Evolutionary conservation across 2,329 filamentous ascomycete genomes (phyloP), one percentile per base, ranked within the genome.

Genomic region (Didymosphaeria variabile): DNA sequence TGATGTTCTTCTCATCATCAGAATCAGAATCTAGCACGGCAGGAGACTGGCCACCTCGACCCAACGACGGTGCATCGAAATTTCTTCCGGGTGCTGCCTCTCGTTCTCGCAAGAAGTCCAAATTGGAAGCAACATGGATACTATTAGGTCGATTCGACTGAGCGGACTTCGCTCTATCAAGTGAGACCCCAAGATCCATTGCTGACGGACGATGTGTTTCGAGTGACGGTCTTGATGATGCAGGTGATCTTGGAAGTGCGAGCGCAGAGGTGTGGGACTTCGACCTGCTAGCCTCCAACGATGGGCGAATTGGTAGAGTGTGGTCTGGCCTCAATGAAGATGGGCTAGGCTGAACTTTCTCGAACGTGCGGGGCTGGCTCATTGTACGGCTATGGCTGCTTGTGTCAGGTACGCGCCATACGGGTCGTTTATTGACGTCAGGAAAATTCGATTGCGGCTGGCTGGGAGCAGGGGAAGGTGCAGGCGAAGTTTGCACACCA

Each of bases 71-170:
- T 1, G 72, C 69, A 58, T 77, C 71, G 29, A 76, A 75, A 42
- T 58, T 74, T 19, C 75, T 74, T 64, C 69, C 62, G 68, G 81
- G 68, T 67, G 85, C 82, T 23, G 82, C 83, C 72, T 96, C 93
- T 55, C 88, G 86, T 69, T 95, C 93, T 23, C 92, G 89, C 19
- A 97, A 82, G 71, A 92, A 93, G 61, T 97, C 93, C 55, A 95
- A 83, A 72, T 91, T 93, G 0, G 91, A 91, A 68, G 93, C 91
- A 3, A 97, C 85, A 74, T 94, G 92, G 36, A 92, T 91, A 76
- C 94, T 97, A 0, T 88, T 84, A 73, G 94, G 94, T 49, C 94
- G 86, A 57, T 90, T 88, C 67, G 85, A 77, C 67, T 87, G 87
- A n/a, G 88, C 86, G 26, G 90, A 90, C 71, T 86, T 88, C 1